Percentiles rank a stretch among this genome's conserved stretches.
Evolutionary conservation across 441 rosid genomes (phyloP).

Genomic region (Arabidopsis lyrata): DNA sequence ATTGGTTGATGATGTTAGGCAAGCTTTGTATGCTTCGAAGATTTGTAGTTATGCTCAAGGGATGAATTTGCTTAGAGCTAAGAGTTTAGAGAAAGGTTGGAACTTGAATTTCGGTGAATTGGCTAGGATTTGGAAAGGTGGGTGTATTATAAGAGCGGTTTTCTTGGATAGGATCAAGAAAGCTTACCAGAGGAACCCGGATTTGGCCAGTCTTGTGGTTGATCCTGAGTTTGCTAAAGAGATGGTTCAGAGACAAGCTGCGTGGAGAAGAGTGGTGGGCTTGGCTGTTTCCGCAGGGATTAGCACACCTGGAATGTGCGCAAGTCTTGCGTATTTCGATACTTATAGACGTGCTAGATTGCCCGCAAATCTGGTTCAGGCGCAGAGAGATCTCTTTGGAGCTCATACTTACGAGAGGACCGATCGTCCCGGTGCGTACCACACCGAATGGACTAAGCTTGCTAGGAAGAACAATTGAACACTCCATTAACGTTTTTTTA

Average conservation of each 20-base stretch:
- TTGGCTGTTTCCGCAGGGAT: constrained; percentile 86
- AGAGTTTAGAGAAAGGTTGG: constrained; percentile 83
- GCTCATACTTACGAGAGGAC: constrained; percentile 94
- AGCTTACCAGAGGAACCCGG: constrained; percentile 91
- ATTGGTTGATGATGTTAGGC: constrained; percentile 94
- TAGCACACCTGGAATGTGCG: constrained; percentile 96
- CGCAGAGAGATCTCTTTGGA: constrained; percentile 97
- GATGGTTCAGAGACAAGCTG: constrained; percentile 98
- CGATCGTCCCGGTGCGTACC: constrained; percentile 81
- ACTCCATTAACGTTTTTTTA: constrained; percentile 6
- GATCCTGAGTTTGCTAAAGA: constrained; percentile 95
- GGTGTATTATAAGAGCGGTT: constrained; percentile 93
- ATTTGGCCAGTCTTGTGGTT: constrained; percentile 82
- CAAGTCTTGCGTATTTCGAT: constrained; percentile 91
- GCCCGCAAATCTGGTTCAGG: constrained; percentile 94
- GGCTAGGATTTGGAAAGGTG: constrained; percentile 99
- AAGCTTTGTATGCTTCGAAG: constrained; percentile 88
- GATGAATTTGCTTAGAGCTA: constrained; percentile 91
- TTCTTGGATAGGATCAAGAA: constrained; percentile 94
- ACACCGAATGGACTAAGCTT: constrained; percentile 89
- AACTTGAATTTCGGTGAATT: constrained; percentile 80
- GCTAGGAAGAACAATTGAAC: constrained; percentile 55
- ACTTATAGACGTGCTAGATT: constrained; percentile 93
- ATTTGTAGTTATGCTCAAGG: constrained; percentile 97
- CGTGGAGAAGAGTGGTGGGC: constrained; percentile 97